Evolutionary conservation across 2,329 filamentous ascomycete species (phyloP), one percentile per base, ranked within the genome.

Genomic region (Aspergillus tanneri): DNA sequence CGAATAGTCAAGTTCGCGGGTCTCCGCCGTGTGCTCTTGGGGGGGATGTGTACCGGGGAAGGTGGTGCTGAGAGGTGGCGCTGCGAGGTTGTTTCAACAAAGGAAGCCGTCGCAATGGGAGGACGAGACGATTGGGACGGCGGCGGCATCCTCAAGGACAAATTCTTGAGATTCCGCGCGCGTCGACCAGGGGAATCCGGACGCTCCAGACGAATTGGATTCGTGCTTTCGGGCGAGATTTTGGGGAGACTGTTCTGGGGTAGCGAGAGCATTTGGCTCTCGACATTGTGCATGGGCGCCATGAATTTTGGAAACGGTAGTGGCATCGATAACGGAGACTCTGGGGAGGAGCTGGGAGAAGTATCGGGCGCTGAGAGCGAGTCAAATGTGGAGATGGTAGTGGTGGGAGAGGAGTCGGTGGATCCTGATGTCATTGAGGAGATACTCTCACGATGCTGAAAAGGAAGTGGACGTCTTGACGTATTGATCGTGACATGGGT

Each of bases 381-480:
- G 72, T 96, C 92, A 55, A 92, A 89, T 16, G 90, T 96, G 5
- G 90, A 96, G 41, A 93, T 82, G 2, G 92, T 96, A 3, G 91
- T 96, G 6, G 92, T 97, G 1, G 93, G 93, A 7, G 92, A 97
- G 18, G 92, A 96, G 63, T 96, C 91, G 34, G 88, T 88, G 1
- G 93, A 97, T 55, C 88, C 89, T 12, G 87, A 88, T n/a, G 65
- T 65, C 43, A 68, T 63, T 8, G 72, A 72, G 9, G 72, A 74
- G 30, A 74, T 59, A 56, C 71, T 75, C 55, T 68, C 64, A 23
- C 72, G 72, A 43, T 72, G 70, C n/a, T 68, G 58, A 34, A 69
- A 67, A 30, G 58, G 64, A 37, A 59, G 60, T 16, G 57, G 48
- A 12, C 56, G 62, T 47, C 56, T 50, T 35, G 58, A 56, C 4